Evolutionary conservation across 805 yeast species (phyloP), one percentile per base, ranked within the genome.

Genomic region (Blastobotrys parvus): DNA sequence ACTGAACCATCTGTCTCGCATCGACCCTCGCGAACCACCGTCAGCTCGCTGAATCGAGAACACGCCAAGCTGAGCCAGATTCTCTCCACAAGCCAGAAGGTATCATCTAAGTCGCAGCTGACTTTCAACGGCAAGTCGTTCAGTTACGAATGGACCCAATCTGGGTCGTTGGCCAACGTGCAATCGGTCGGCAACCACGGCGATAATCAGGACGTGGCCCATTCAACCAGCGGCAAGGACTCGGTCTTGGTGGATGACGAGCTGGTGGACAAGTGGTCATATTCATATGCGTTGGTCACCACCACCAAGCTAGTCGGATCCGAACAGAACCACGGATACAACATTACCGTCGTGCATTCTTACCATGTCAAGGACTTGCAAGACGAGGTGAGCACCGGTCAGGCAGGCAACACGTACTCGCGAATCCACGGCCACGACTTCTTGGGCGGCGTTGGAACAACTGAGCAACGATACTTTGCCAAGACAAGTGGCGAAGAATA

Each of bases 111-210:
- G 3, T 17, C 35, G 8, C 3, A 4, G 19, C 35, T 32, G 3
- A 32, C 7, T 5, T 32, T 32, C 20, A 32, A 32, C 17, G 40
- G 40, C 15, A 29, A 38, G 11, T n/a, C 33, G 13, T 20, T 39
- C 8, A 36, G 30, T 7, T 39, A 39, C 21, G 13, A 18, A 6
- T 39, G 42, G 42, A 29, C 17, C 20, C 42, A 39, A 25, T 18
- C n/a, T 7, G 35, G 42, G 7, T 17, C 16, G 13, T 13, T 18
- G 18, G 15, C 18, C 23, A 31, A 22, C 15, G 15, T 31, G 15
- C 10, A 27, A 7, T 20, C n/a, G n/a, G 3, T 29, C 8, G 21
- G 18, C n/a, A 16, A 22, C 13, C 13, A 30, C 15, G 36, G 35
- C 25, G 16, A 20, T 16, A 23, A 16, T n/a, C 19, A 25, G 34